phyloP scores from a whole-genome alignment of 108 stramenopile genomes.

The Fistulifera solaris region DNA sequence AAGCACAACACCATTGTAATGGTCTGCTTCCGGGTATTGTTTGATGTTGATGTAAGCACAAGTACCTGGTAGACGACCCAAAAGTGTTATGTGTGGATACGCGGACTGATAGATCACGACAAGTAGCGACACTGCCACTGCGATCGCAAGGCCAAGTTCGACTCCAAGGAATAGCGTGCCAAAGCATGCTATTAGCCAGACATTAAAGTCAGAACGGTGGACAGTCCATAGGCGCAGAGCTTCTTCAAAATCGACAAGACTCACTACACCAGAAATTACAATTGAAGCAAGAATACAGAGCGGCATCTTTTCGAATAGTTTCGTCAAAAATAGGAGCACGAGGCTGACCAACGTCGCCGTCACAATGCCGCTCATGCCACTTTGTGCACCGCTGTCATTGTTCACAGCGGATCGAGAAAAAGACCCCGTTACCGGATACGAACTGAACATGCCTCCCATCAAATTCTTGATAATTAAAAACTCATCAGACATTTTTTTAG shows the following conservation, averaged over 20 bases:
- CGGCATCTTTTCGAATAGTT: slow-evolving; percentile 65
- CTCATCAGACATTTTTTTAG: no score
- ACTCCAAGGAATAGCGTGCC: slow-evolving; percentile 57
- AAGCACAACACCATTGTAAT: slow-evolving; percentile 41
- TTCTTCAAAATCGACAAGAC: slow-evolving; percentile 49
- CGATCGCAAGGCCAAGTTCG: slow-evolving; percentile 53
- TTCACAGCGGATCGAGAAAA: slow-evolving; percentile 75
- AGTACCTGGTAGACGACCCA: slow-evolving; percentile 56
- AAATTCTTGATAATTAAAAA: slow-evolving; percentile 51
- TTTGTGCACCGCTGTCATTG: slow-evolving; percentile 52
- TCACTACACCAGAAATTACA: slow-evolving; percentile 61
- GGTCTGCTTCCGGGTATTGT: slow-evolving; percentile 41
- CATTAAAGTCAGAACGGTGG: slow-evolving; percentile 49
- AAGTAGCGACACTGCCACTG: slow-evolving; percentile 43
- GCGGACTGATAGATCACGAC: slow-evolving; percentile 51
- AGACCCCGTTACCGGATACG: slow-evolving; percentile 60
- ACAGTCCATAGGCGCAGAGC: slow-evolving; percentile 53
- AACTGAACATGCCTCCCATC: slow-evolving; percentile 44
- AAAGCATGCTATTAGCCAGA: slow-evolving; percentile 49
- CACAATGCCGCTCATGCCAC: slow-evolving; percentile 50
- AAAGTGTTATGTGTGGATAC: slow-evolving; percentile 49
- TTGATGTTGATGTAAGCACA: slow-evolving; percentile 48
- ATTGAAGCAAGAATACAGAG: slow-evolving; percentile 43
- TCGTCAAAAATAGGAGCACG: slow-evolving; percentile 61
- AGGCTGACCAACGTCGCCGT: slow-evolving; percentile 53